Conservation (phyloP, 2,329 filamentous ascomycete genomes). For the Nannizziopsis arthrosporioides region DNA sequence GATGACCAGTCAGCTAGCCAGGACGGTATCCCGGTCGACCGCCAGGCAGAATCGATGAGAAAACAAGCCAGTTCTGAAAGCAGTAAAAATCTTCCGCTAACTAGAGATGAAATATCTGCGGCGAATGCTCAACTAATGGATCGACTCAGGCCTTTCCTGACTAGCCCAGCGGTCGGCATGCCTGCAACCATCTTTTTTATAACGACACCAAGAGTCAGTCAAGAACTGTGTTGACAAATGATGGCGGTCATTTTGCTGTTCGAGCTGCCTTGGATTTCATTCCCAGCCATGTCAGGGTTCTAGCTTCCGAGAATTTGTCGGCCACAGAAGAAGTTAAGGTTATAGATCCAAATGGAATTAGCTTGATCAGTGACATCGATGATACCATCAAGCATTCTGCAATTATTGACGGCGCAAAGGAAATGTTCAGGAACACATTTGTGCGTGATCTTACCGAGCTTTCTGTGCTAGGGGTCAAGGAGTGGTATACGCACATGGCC, state of each 20-base stretch:
- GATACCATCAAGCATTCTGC: slow-evolving; percentile 96
- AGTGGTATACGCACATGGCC: slow-evolving; percentile 75
- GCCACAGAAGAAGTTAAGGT: slow-evolving; percentile 66
- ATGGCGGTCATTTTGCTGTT: slow-evolving; percentile 75
- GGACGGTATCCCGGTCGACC: slow-evolving; percentile 57
- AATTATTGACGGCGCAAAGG: slow-evolving; percentile 72
- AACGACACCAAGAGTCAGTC: slow-evolving; percentile 74
- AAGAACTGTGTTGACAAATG: slow-evolving; percentile 71
- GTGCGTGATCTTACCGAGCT: slow-evolving; percentile 72
- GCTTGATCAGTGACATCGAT: slow-evolving; percentile 92
- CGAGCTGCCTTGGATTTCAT: slow-evolving; percentile 77
- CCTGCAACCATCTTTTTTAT: slow-evolving; percentile 93
- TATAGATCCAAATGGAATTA: slow-evolving; percentile 68
- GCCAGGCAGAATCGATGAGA: slow-evolving; percentile 63
- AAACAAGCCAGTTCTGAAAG: slow-evolving; percentile 56
- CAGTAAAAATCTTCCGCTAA: slow-evolving; percentile 46
- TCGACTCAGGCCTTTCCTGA: slow-evolving; percentile 78
- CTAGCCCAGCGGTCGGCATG: slow-evolving; percentile 62
- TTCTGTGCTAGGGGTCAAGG: slow-evolving; percentile 71
- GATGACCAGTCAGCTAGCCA: slow-evolving; percentile 40
- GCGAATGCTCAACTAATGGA: slow-evolving; percentile 85
- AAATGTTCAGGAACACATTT: slow-evolving; percentile 95
- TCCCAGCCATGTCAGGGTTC: slow-evolving; percentile 75
- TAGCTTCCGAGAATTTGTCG: slow-evolving; percentile 77
- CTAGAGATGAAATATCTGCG: slow-evolving; percentile 58